phyloP scores from a whole-genome alignment of 148 eudicot genomes.

The Chenopodium formosanum region DNA sequence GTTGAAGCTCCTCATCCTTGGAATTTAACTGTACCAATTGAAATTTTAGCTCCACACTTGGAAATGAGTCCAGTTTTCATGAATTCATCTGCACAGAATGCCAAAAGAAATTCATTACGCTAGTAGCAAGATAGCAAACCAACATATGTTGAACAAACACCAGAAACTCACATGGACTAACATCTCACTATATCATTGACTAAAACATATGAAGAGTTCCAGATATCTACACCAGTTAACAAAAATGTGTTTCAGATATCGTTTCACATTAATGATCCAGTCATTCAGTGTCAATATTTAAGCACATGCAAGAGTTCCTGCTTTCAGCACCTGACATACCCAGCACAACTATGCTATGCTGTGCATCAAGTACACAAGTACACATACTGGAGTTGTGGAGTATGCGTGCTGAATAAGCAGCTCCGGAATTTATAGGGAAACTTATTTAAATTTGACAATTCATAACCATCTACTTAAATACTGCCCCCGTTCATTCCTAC shows the following conservation, averaged over 20 bases:
- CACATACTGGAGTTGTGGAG: background rate
- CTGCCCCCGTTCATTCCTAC: background rate
- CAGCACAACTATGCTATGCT: background rate
- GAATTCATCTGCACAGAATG: constrained; percentile 21
- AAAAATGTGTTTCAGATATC: background rate
- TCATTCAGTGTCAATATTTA: no score
- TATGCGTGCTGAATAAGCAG: background rate
- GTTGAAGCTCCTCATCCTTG: constrained; percentile 12
- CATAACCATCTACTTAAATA: background rate
- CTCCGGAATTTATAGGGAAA: background rate
- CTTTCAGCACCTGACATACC: background rate
- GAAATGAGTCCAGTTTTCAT: constrained; percentile 21
- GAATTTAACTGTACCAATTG: constrained; percentile 1
- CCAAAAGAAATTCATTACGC: background rate
- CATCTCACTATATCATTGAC: background rate
- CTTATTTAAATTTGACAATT: background rate
- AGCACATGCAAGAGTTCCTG: background rate
- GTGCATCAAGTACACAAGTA: background rate
- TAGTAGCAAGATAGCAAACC: background rate
- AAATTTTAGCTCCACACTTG: constrained; percentile 24
- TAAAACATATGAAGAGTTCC: background rate
- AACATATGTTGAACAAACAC: background rate
- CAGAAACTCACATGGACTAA: background rate
- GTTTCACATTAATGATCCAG: background rate
- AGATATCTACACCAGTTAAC: background rate